These are phyloP conservation scores for Macrophomina phaseolina DNA, from an alignment of 2,329 filamentous ascomycete genomes.

Conservation along the genomic window DNA sequence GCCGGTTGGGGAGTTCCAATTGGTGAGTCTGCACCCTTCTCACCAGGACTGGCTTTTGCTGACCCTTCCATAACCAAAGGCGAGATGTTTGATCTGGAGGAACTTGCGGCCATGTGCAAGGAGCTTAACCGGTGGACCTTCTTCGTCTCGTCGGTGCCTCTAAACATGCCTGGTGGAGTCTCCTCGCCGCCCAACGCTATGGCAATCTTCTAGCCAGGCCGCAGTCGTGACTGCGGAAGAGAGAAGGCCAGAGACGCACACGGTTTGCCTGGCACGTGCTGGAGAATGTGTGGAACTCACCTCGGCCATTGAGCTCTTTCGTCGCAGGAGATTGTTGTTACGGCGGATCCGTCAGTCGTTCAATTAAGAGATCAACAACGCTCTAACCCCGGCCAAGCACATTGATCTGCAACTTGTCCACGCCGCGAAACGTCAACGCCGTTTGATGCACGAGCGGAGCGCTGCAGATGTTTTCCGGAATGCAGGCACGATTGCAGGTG, in stretches of 20 bases:
- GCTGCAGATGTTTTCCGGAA: background rate
- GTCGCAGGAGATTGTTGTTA: background rate
- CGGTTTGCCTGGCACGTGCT: background rate
- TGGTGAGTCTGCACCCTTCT: constrained; percentile 25
- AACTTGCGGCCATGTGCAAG: constrained; percentile 60
- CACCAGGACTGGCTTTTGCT: background rate
- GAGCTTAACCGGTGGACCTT: constrained; percentile 62
- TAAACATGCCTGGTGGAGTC: constrained; percentile 55
- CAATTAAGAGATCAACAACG: constrained; percentile 7
- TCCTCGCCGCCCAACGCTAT: constrained; percentile 47
- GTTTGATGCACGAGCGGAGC: background rate
- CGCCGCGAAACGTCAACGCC: background rate
- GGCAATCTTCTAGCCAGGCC: constrained; percentile 40
- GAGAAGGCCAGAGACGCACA: background rate
- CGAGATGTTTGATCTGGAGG: constrained; percentile 55
- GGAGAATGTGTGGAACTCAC: background rate
- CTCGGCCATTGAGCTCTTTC: background rate
- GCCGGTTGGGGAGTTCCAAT: constrained; percentile 58
- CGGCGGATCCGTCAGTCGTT: background rate
- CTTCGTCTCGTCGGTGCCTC: constrained; percentile 64
- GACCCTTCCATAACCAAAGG: constrained; percentile 26
- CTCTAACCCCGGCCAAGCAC: background rate
- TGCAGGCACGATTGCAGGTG: background rate
- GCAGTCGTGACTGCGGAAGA: background rate
- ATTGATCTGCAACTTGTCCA: background rate